Evolutionary conservation across 257 asterid species (phyloP).

Genomic region (Solanum sejunctum): DNA sequence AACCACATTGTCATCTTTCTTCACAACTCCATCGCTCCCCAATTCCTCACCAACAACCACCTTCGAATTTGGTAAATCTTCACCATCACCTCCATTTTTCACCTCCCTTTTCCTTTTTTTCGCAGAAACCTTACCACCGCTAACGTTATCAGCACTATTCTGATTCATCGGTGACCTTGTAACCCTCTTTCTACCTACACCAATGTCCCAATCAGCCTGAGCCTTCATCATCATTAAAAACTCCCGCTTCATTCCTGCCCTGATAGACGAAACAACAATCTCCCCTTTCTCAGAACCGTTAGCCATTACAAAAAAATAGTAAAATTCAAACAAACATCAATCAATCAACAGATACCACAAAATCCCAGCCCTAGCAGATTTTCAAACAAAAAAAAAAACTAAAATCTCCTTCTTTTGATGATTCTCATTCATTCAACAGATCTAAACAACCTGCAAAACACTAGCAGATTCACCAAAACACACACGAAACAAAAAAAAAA

Average conservation of each 20-base stretch:
- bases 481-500: not conserved
- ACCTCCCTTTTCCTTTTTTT: constrained; percentile 26
- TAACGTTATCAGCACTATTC: constrained; percentile 3
- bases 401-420: not conserved
- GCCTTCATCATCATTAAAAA: constrained; percentile 66
- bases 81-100: not conserved
- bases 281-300: constrained; percentile 42
- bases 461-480: not conserved
- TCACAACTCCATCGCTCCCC: constrained; percentile 19
- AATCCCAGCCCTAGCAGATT: not conserved
- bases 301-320: constrained; percentile 4
- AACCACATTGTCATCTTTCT: not conserved
- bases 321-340: not conserved
- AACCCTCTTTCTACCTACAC: constrained; percentile 41
- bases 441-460: not conserved
- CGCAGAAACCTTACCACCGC: constrained; percentile 3
- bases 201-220: constrained; percentile 38
- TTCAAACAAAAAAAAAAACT: not conserved
- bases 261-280: constrained; percentile 42
- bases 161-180: constrained; percentile 50
- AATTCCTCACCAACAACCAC: constrained; percentile 1
- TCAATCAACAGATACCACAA: not conserved
- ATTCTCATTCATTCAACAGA: not conserved
- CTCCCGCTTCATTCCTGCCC: constrained; percentile 85
- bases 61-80: constrained; percentile 15